A percentile compares a stretch with the other conserved stretches of the same genome.
phyloP scores from a whole-genome alignment of 371 early-diverging fungal genomes.

The Mucor sp. region DNA sequence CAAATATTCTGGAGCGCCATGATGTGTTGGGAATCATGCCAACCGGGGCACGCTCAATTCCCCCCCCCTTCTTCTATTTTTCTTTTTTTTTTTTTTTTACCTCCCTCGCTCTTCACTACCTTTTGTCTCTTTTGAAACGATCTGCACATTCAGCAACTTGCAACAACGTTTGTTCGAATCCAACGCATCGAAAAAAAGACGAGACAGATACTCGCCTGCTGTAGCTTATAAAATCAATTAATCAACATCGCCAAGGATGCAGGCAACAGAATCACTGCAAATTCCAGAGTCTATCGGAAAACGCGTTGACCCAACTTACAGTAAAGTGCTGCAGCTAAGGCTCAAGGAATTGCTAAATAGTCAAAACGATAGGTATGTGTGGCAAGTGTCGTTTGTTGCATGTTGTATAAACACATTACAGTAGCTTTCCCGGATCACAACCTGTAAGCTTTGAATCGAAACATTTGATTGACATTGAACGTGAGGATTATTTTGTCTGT shows the following conservation, averaged over 20 bases:
- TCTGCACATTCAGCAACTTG: not conserved
- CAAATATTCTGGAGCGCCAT: too few species aligned
- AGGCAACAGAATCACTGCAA: conserved; percentile 14
- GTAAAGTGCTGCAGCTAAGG: conserved; percentile 42
- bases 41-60: too few species aligned
- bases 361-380: conserved; percentile 45
- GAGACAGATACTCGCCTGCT: not conserved
- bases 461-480: conserved; percentile 68
- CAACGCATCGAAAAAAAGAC: not conserved
- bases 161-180: not conserved
- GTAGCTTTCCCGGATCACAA: conserved; percentile 89
- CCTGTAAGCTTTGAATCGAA: conserved; percentile 75
- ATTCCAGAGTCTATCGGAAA: conserved; percentile 44
- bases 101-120: not conserved
- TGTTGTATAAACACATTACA: not conserved
- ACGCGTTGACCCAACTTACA: conserved; percentile 55
- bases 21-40: too few species aligned
- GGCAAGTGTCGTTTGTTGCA: not conserved
- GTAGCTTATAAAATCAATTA: not conserved
- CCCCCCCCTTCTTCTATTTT: not conserved
- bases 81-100: too few species aligned
- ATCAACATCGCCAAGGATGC: not conserved
- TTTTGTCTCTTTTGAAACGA: not conserved
- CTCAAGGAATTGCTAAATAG: conserved; percentile 44
- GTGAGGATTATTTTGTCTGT: conserved; percentile 87